Base-by-base conservation (phyloP, 192 early-diverging fungal species). In the Coemansia erecta region DNA sequence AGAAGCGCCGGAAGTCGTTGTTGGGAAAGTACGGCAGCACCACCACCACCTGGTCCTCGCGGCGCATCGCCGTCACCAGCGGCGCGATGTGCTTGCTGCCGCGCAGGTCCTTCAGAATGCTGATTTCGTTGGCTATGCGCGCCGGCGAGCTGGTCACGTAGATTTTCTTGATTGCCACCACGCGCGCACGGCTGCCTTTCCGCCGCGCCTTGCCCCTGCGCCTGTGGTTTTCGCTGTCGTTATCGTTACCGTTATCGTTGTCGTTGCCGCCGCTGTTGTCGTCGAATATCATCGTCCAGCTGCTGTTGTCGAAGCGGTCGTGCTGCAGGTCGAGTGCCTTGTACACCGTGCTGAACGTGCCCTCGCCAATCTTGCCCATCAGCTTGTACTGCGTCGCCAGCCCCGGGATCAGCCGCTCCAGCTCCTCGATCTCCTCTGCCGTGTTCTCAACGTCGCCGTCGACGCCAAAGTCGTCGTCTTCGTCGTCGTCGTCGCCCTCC, bases 291-390 rank as follows among this genome's bases (percentile, higher is more conserved):
- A 80, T 70, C 15, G 82, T 84, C 85, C 89, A 90, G 24, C 68
- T 62, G 33, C 69, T 58, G 64, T 95, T 94, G 45, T 91, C 85
- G 64, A 89, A 92, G 11, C 66, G 53, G 8, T 86, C 75, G 60
- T 93, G 85, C 28, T 84, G 70, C 10, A 90, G 61, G 59, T 98
- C 93, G 13, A 92, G 62, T 3, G 94, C 93, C 64, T 90, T 93
- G 77, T 95, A 98, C 3, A 98, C 95, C 0, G 88, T 87, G 63
- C 89, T 91, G 63, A 95, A 98, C 0, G 94, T 95, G 12, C 95
- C 92, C 73, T 92, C 90, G 23, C 92, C 92, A 68, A 92, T 93
- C 67, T 89, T 92, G 40, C 84, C 84, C 12, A 92, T 49, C 14
- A 93, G 69, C 24, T 77, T 76, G 61, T 87, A 94, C 26, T 86